A percentile compares a stretch with the other conserved stretches of the same genome.
These are phyloP conservation scores for Lachnellula suecica DNA, from an alignment of 2,329 filamentous ascomycete species.

Conservation along the genomic window DNA sequence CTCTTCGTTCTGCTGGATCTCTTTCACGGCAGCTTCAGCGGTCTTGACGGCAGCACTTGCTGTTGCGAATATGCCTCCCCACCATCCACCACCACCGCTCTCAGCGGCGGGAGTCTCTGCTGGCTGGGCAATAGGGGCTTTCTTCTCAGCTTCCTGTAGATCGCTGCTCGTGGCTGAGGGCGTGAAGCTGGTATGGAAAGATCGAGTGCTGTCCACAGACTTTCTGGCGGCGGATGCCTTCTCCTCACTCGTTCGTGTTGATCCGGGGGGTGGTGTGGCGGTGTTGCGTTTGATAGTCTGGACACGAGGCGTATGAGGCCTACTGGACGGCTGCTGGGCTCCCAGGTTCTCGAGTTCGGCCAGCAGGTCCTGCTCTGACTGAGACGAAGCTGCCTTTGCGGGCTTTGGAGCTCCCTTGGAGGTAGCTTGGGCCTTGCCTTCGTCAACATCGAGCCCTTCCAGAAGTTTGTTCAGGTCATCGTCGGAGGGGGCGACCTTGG, in stretches of 20 bases:
- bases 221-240: slow-evolving; percentile 56
- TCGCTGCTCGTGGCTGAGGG: slow-evolving; percentile 63
- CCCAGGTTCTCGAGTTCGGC: slow-evolving; percentile 79
- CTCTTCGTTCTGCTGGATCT: slow-evolving; percentile 95
- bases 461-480: slow-evolving; percentile 67
- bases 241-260: slow-evolving; percentile 64
- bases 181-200: slow-evolving; percentile 70
- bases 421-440: slow-evolving; percentile 45
- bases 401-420: slow-evolving; percentile 32
- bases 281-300: slow-evolving; percentile 52
- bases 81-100: slow-evolving; percentile 72
- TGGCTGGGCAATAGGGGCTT: slow-evolving; percentile 45
- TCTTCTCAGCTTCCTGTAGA: slow-evolving; percentile 56
- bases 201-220: slow-evolving; percentile 74
- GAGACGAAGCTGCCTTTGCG: slow-evolving; percentile 37
- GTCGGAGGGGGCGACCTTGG: slow-evolving; percentile 54
- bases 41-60: slow-evolving; percentile 79
- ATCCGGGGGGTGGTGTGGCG: slow-evolving; percentile 46
- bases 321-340: slow-evolving; percentile 64
- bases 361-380: slow-evolving; percentile 68
- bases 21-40: slow-evolving; percentile 88
- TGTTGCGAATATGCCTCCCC: slow-evolving; percentile 82
- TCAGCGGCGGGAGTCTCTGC: slow-evolving; percentile 27
- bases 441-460: slow-evolving; percentile 57
- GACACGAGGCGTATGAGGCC: slow-evolving; percentile 80